Evolutionary conservation across 768 basidiomycete genomes (phyloP), one percentile per base, ranked within the genome.

Genomic region (Russula emetica): DNA sequence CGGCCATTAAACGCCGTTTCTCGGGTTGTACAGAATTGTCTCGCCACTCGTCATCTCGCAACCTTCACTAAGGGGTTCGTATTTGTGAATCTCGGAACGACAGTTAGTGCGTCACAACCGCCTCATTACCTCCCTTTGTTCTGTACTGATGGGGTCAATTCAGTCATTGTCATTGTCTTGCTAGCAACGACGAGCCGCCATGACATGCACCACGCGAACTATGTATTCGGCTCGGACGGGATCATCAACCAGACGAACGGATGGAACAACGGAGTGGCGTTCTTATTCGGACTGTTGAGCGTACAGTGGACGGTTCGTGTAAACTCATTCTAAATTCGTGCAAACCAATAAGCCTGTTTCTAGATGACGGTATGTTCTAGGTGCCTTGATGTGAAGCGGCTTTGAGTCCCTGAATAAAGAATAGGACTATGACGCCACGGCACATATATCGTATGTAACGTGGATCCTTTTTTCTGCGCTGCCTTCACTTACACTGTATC

Each of bases 261-360:
- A 63, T 86, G 85, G 82, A 86, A 85, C 67, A 82, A 80, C 45
- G 92, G 92, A 0, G 77, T 95, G 50, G 86, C 91, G 0, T 93
- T 94, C 77, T 76, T 92, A 24, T 87, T 96, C 68, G 93, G 92
- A 28, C 75, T 94, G 56, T 79, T 94, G 32, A 88, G 86, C 62
- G 93, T 95, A 24, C 91, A 93, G 72, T 93, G 91, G 89, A 91
- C 89, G 68, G 86, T 90, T 69, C 38, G 86, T 76, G n/a, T 26
- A n/a, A 18, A 16, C 26, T 22, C 36, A 44, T 38, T 38, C 11
- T 20, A 22, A 40, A 32, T 22, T 50, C 26, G 3, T 8, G 18
- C 38, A 55, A 26, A 51, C n/a, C 58, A 34, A 36, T 61, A 62
- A n/a, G 60, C 28, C 60, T 65, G 7, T 55, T 50, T 51, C 60